Evolutionary conservation across 139 green algal genomes (phyloP), one percentile per base, ranked within the genome.

Genomic region (Chlorella vulgaris): DNA sequence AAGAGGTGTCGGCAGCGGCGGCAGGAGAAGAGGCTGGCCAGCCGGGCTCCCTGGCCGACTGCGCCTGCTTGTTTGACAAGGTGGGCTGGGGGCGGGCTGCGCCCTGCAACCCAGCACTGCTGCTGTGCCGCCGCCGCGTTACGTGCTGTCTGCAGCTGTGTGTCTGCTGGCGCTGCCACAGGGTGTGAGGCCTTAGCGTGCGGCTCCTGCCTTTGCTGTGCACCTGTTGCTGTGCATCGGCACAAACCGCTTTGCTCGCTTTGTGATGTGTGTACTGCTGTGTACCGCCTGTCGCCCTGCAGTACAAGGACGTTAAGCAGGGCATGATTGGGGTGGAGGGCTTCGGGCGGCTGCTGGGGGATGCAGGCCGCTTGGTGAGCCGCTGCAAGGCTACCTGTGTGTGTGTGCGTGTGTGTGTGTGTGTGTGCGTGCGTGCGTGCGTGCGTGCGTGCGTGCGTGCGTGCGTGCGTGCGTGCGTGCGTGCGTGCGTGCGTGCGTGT

Each of bases 31-130:
- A 43, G 21, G 47, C 22, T 4, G 70, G 3, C 19, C 47, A 78
- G 51, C 73, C 73, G 0, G 70, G 70, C 6, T 78, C 70, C 35
- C 73, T 79, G 73, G 73, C 73, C 3, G 73, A 78, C 31, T 79
- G 73, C 26, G 73, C 73, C 35, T 36, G 36, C 24, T 53, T 79
- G 22, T 79, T 69, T 35, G 51, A 79, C 73, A 79, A 79, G 73
- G 73, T 67, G 53, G 8, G 53, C 19, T 29, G 7, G 24, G 26
- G 7, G 1, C 22, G 28, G 42, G 55, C 21, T 65, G 47, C 47
- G 13, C 47, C 13, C 47, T 15, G 47, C 47, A 10, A 58, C 13
- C 47, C 15, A 58, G 47, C 47, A 58, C n/a, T n/a, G n/a, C n/a
- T n/a, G n/a, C n/a, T n/a, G n/a, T n/a, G n/a, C n/a, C n/a, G n/a